Percentiles rank a stretch among this genome's conserved stretches.
Conservation (phyloP, 2,329 filamentous ascomycete species). For the Fusarium agapanthi region DNA sequence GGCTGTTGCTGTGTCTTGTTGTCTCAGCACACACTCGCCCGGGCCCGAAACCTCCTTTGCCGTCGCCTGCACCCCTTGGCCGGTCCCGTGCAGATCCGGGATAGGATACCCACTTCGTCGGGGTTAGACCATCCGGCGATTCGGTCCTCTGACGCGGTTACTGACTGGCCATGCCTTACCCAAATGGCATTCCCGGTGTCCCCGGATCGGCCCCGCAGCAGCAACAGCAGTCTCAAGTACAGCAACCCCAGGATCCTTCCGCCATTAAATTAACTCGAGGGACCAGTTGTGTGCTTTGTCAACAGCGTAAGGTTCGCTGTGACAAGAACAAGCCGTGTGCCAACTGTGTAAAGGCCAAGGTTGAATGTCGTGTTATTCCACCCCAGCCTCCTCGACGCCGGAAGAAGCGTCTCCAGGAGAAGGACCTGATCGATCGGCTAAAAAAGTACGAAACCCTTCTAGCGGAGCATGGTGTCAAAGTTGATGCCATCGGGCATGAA, state of each 20-base stretch:
- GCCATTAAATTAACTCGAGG: slow-evolving; percentile 65
- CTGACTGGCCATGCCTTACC: slow-evolving; percentile 33
- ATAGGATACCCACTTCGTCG: slow-evolving; percentile 19
- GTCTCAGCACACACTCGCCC: slow-evolving; percentile 2
- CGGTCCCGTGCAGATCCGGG: slow-evolving; percentile 1
- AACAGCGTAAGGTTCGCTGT: slow-evolving; percentile 79
- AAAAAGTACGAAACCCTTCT: slow-evolving; percentile 74
- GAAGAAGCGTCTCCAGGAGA: slow-evolving; percentile 73
- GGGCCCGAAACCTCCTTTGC: slow-evolving; percentile 4
- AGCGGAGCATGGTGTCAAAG: slow-evolving; percentile 71
- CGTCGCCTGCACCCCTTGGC: background rate
- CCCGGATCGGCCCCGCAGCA: slow-evolving; percentile 36
- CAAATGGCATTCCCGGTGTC: slow-evolving; percentile 29
- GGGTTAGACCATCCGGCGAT: slow-evolving; percentile 3
- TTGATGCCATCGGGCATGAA: slow-evolving; percentile 70
- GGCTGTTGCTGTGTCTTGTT: slow-evolving; percentile 2
- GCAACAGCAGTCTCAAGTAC: slow-evolving; percentile 34
- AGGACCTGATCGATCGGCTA: slow-evolving; percentile 74
- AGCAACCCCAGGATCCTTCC: slow-evolving; percentile 50
- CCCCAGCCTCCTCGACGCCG: slow-evolving; percentile 65
- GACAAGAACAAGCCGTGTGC: slow-evolving; percentile 77
- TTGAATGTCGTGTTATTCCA: slow-evolving; percentile 68
- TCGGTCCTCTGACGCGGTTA: background rate
- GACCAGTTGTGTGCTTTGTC: slow-evolving; percentile 75
- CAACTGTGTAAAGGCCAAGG: slow-evolving; percentile 70